Percentiles rank a stretch among this genome's conserved stretches.
phyloP scores from a whole-genome alignment of 2,329 filamentous ascomycete species.

The Aspergillus latus region DNA sequence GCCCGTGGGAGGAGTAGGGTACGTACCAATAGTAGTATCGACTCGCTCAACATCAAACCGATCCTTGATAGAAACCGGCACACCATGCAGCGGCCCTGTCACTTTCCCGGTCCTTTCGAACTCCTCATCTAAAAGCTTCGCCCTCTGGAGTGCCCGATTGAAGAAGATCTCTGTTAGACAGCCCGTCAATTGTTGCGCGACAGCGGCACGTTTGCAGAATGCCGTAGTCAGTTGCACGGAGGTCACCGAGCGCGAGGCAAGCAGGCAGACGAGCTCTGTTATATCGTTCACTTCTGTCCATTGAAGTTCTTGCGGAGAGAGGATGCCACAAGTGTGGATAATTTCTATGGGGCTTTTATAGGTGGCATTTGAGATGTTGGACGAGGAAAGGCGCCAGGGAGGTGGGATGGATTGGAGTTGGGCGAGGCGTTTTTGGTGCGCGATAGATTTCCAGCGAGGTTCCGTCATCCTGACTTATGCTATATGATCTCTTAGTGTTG shows the following conservation, averaged over 20 bases:
- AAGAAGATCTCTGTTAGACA: neutral
- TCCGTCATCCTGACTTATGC: slow-evolving; percentile 3
- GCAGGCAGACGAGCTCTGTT: neutral
- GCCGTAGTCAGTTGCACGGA: neutral
- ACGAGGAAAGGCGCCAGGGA: slow-evolving; percentile 23
- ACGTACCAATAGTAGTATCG: slow-evolving; percentile 30
- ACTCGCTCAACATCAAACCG: slow-evolving; percentile 56
- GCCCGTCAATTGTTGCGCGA: neutral
- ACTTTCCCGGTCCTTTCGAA: neutral
- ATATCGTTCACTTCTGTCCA: neutral
- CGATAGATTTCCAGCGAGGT: slow-evolving; percentile 23
- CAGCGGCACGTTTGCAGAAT: neutral
- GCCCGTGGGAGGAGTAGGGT: slow-evolving; percentile 50
- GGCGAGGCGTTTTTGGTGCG: slow-evolving; percentile 21
- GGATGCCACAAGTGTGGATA: slow-evolving; percentile 19
- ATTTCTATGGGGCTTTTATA: slow-evolving; percentile 15
- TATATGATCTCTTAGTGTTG: no score
- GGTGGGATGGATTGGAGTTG: slow-evolving; percentile 24
- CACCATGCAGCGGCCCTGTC: neutral
- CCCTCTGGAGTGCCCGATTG: neutral
- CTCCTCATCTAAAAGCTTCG: neutral
- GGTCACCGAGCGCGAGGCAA: neutral
- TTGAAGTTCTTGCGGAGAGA: neutral
- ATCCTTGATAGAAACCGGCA: slow-evolving; percentile 46
- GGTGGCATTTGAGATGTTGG: slow-evolving; percentile 3